A percentile compares a stretch with the other conserved stretches of the same genome.
phyloP scores from a whole-genome alignment of 306 rosid species.

The Malus domestica region DNA sequence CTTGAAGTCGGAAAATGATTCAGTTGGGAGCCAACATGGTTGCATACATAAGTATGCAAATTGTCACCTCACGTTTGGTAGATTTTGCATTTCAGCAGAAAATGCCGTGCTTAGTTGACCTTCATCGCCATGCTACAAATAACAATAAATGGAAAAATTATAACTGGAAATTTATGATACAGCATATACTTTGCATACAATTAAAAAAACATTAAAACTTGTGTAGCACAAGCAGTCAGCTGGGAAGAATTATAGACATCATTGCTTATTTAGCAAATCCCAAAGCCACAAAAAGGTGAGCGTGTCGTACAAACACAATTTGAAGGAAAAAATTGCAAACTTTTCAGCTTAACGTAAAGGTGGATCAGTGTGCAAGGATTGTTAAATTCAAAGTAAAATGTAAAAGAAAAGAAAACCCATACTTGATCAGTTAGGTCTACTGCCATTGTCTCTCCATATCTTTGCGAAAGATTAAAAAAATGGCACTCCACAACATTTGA shows the following conservation, averaged over 20 bases:
- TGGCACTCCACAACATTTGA: conserved; percentile 71
- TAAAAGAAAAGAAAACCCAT: conserved; percentile 17
- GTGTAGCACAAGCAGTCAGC: not conserved
- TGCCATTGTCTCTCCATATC: conserved; percentile 76
- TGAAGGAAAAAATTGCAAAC: not conserved
- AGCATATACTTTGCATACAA: not conserved
- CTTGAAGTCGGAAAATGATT: too few relatives aligned
- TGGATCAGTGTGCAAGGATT: not conserved
- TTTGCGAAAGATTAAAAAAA: conserved; percentile 65
- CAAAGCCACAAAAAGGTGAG: not conserved
- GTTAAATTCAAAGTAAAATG: conserved; percentile 7
- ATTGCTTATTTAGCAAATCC: not conserved
- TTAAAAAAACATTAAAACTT: not conserved
- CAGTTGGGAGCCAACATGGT: not conserved
- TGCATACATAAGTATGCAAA: not conserved
- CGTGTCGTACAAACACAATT: not conserved
- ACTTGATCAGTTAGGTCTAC: conserved; percentile 84
- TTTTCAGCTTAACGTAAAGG: not conserved
- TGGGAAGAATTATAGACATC: too few relatives aligned
- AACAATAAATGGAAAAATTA: conserved; percentile 12
- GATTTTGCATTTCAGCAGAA: conserved; percentile 74
- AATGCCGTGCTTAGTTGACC: conserved; percentile 71
- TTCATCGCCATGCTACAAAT: conserved; percentile 76
- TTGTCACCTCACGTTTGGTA: conserved; percentile 59
- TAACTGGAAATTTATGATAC: not conserved